Evolutionary conservation across 306 rosid species (phyloP), one percentile per base, ranked within the genome.

Genomic region (Gynostemma pentaphyllum): DNA sequence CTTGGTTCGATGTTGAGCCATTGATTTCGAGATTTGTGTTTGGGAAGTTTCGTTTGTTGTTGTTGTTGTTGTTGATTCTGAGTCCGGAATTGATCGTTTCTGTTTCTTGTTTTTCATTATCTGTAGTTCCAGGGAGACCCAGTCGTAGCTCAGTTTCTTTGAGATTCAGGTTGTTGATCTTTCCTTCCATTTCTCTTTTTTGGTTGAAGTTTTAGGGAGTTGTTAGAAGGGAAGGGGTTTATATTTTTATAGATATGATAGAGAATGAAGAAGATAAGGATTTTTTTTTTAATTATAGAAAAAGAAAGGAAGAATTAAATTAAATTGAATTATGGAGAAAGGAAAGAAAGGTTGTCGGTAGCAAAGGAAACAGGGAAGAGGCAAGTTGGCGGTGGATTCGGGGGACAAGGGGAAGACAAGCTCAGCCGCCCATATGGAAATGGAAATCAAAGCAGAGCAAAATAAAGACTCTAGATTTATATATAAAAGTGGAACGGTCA

Each of bases 401-500:
- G 84, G 80, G 80, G 95, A 91, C 98, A 91, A 73, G 74, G 77
- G 53, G 62, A 79, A 74, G 98, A 92, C 96, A 88, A 62, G 59
- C 72, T 68, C 67, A 80, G 74, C 85, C 81, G 75, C 77, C 79
- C 81, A 67, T 61, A 75, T 73, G 72, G 75, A 72, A 67, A n/a
- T n/a, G n/a, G n/a, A n/a, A n/a, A n/a, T n/a, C n/a, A n/a, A n/a
- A n/a, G n/a, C n/a, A n/a, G n/a, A n/a, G n/a, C n/a, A n/a, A n/a
- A n/a, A n/a, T n/a, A 22, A 34, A 34, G 77, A 70, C 66, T 53
- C 41, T 13, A 65, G 72, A 51, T 68, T 51, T 27, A n/a, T n/a
- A n/a, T n/a, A n/a, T n/a, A n/a, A n/a, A n/a, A 24, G 18, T 70
- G 40, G 62, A 68, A 84, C 60, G 84, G 89, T 72, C 72, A 47